Conservation (phyloP, 208 protist genomes). For the Novymonas esmeraldas region DNA sequence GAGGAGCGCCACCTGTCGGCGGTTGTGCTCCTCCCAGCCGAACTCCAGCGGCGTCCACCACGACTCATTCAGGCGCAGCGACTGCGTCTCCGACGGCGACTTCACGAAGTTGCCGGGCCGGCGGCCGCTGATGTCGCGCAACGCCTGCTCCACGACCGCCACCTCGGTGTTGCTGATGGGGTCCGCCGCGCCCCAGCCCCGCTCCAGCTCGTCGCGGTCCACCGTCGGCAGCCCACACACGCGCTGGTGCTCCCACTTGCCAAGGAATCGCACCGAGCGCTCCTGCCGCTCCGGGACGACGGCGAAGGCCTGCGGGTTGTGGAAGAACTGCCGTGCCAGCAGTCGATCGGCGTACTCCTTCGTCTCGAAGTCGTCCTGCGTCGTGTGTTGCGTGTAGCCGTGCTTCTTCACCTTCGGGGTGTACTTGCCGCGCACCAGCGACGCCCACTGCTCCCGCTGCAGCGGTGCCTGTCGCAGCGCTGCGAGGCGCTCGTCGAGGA, state of each 20-base stretch:
- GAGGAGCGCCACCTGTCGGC: slow-evolving; percentile 61
- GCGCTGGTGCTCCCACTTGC: slow-evolving; percentile 83
- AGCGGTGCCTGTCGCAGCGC: slow-evolving; percentile 78
- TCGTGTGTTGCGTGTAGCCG: slow-evolving; percentile 89
- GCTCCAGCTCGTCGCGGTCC: slow-evolving; percentile 89
- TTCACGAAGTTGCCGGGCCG: slow-evolving; percentile 91
- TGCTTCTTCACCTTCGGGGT: slow-evolving; percentile 86
- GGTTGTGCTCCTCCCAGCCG: slow-evolving; percentile 88
- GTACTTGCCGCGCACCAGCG: slow-evolving; percentile 81
- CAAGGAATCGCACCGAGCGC: slow-evolving; percentile 68
- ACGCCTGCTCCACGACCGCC: slow-evolving; percentile 81
- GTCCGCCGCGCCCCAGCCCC: slow-evolving; percentile 72
- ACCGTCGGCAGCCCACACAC: slow-evolving; percentile 81
- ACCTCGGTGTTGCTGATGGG: slow-evolving; percentile 73
- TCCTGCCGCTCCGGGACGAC: slow-evolving; percentile 79
- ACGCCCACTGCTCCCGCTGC: slow-evolving; percentile 75
- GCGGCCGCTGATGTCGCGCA: slow-evolving; percentile 89
- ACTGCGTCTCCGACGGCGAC: slow-evolving; percentile 57
- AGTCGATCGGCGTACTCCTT: slow-evolving; percentile 92
- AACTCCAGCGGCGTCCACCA: slow-evolving; percentile 83
- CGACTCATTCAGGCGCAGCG: slow-evolving; percentile 77
- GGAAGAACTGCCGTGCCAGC: slow-evolving; percentile 83
- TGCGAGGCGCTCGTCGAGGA: slow-evolving; percentile 77
- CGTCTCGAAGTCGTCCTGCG: slow-evolving; percentile 89
- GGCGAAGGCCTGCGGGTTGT: slow-evolving; percentile 85